A percentile compares a stretch with the other conserved stretches of the same genome.
Conservation (phyloP, 73 alveolate genomes). For the Uronychia setigera region DNA sequence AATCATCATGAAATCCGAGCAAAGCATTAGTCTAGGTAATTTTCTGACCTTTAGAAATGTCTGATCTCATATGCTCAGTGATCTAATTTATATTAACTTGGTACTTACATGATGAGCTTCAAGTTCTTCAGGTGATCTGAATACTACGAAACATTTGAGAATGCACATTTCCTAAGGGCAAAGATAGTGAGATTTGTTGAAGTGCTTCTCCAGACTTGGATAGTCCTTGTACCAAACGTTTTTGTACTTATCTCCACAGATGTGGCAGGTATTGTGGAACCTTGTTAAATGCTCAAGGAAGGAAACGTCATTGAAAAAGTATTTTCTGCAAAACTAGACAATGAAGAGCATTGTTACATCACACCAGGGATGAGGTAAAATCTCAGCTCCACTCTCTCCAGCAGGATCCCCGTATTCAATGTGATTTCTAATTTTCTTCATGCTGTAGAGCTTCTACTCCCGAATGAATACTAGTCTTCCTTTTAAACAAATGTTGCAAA, state of each 20-base stretch:
- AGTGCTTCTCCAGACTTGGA: constrained; percentile 57
- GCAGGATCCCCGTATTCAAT: constrained; percentile 63
- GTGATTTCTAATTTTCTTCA: constrained; percentile 37
- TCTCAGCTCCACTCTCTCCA: constrained; percentile 49
- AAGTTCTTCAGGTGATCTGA: constrained; percentile 61
- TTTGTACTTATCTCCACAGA: constrained; percentile 54
- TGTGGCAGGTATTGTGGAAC: constrained; percentile 44
- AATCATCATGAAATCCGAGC: constrained; percentile 40
- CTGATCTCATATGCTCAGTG: constrained; percentile 5
- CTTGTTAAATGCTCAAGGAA: constrained; percentile 50
- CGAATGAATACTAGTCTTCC: constrained; percentile 55
- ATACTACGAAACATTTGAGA: constrained; percentile 52
- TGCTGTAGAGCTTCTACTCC: constrained; percentile 49
- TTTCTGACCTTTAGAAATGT: constrained; percentile 12
- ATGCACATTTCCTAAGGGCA: constrained; percentile 54
- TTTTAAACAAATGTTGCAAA: constrained; percentile 61
- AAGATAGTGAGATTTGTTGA: constrained; percentile 52
- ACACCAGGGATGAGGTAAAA: constrained; percentile 70
- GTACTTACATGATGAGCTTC: constrained; percentile 24
- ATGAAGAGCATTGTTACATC: constrained; percentile 3
- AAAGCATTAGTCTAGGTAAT: constrained; percentile 34
- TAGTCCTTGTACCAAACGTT: constrained; percentile 48
- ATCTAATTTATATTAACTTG: not conserved
- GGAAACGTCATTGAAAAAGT: constrained; percentile 56
- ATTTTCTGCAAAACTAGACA: constrained; percentile 37